Conservation (phyloP, 345 rosid genomes). For the Eucalyptus curtisii region DNA sequence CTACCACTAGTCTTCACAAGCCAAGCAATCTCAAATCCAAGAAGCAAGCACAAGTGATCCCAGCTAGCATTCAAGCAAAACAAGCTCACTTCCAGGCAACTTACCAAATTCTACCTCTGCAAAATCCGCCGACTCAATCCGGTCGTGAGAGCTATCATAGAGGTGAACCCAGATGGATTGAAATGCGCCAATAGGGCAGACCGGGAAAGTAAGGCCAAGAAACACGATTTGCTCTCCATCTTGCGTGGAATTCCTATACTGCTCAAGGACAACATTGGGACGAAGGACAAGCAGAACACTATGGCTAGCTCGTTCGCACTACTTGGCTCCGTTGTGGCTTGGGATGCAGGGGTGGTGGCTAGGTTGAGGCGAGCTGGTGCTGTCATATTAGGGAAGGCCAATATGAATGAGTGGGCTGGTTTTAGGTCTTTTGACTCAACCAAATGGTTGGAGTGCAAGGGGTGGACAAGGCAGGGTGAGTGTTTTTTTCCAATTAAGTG, state of each 20-base stretch:
- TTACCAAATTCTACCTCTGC: slow-evolving; percentile 10
- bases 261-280: slow-evolving; percentile 43
- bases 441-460: slow-evolving; percentile 34
- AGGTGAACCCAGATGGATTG: slow-evolving; percentile 29
- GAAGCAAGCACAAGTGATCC: slow-evolving; percentile 23
- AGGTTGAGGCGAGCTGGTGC: slow-evolving; percentile 41
- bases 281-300: slow-evolving; percentile 38
- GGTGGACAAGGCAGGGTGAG: slow-evolving; percentile 37
- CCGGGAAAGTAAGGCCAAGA: slow-evolving; percentile 7
- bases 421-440: slow-evolving; percentile 2
- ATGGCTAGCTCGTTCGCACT: slow-evolving; percentile 36
- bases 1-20: neutral
- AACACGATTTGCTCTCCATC: neutral
- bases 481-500: neutral
- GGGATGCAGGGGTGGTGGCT: slow-evolving; percentile 34
- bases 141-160: slow-evolving; percentile 13
- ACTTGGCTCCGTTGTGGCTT: slow-evolving; percentile 19
- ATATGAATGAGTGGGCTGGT: slow-evolving; percentile 43
- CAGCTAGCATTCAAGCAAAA: slow-evolving; percentile 15
- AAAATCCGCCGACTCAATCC: slow-evolving; percentile 18
- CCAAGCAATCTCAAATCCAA: neutral
- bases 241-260: slow-evolving; percentile 44
- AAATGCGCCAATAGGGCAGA: slow-evolving; percentile 17
- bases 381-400: slow-evolving; percentile 40
- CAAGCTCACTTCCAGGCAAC: slow-evolving; percentile 25